A percentile compares a stretch with the other conserved stretches of the same genome.
phyloP scores from a whole-genome alignment of 2,329 filamentous ascomycete species.

The Coniochaeta ligniaria region DNA sequence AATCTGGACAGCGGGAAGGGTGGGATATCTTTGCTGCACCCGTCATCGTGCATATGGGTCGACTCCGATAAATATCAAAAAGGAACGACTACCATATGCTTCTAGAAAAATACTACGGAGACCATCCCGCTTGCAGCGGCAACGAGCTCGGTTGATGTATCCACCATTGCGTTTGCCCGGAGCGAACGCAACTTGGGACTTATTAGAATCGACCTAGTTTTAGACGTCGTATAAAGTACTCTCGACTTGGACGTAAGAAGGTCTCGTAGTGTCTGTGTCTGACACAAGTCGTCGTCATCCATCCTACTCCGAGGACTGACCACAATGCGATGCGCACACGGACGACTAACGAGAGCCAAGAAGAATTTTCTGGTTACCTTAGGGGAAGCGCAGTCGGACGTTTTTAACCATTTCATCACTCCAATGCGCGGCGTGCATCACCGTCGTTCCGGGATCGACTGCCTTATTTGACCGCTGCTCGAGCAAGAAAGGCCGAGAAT shows the following conservation, averaged over 20 bases:
- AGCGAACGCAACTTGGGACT: no score
- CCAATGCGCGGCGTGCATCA: not conserved
- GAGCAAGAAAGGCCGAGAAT: slow-evolving; percentile 14
- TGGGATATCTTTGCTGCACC: not conserved
- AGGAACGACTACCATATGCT: not conserved
- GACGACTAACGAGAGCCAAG: not conserved
- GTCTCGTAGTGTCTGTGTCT: not conserved
- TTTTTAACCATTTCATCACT: not conserved
- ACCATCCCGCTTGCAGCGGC: not conserved
- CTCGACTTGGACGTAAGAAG: no score
- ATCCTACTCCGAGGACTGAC: not conserved
- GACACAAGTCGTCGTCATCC: slow-evolving; percentile 2
- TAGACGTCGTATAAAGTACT: no score
- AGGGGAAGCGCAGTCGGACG: not conserved
- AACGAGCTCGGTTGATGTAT: not conserved
- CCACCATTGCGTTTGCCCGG: no score
- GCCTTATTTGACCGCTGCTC: slow-evolving; percentile 7
- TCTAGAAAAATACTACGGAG: not conserved
- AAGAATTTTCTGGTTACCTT: not conserved
- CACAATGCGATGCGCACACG: not conserved
- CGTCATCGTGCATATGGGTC: slow-evolving; percentile 1
- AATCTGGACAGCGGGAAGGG: not conserved
- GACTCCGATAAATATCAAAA: not conserved
- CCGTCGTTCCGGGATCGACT: slow-evolving; percentile 12
- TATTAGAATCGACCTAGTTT: no score